phyloP scores from a whole-genome alignment of 140 eudicot genomes.

The Anethum foeniculum region DNA sequence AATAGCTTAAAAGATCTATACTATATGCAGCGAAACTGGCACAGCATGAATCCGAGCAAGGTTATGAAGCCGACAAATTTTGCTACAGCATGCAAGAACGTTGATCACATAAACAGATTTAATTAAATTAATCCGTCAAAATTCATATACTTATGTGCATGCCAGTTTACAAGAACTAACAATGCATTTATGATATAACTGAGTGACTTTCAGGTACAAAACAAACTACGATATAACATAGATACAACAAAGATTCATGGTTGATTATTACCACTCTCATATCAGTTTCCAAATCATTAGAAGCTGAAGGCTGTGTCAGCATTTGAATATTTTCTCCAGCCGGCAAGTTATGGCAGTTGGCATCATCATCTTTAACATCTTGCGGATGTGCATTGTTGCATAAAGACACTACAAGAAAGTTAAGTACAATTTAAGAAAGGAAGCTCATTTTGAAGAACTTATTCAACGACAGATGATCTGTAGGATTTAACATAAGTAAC shows the following conservation, averaged over 20 bases:
- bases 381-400: conserved; percentile 26
- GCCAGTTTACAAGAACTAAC: background rate
- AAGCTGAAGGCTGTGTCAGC: conserved; percentile 18
- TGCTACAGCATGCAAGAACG: background rate
- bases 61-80: background rate
- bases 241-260: background rate
- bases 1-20: background rate
- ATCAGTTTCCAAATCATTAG: conserved; percentile 13
- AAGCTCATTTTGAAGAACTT: background rate
- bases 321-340: conserved; percentile 33
- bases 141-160: background rate
- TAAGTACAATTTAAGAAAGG: conserved; percentile 5
- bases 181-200: background rate
- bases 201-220: background rate
- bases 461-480: background rate
- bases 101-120: background rate
- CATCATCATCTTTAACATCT: conserved; percentile 33
- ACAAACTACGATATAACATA: background rate
- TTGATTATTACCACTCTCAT: conserved; percentile 30
- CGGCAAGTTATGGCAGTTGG: conserved; percentile 23
- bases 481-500: background rate
- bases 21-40: background rate
- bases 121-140: background rate
- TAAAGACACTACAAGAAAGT: conserved; percentile 23
- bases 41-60: background rate